Evolutionary conservation across 106 monocot genomes (phyloP), one percentile per base, ranked within the genome.

Genomic region (Agapanthus africanus): DNA sequence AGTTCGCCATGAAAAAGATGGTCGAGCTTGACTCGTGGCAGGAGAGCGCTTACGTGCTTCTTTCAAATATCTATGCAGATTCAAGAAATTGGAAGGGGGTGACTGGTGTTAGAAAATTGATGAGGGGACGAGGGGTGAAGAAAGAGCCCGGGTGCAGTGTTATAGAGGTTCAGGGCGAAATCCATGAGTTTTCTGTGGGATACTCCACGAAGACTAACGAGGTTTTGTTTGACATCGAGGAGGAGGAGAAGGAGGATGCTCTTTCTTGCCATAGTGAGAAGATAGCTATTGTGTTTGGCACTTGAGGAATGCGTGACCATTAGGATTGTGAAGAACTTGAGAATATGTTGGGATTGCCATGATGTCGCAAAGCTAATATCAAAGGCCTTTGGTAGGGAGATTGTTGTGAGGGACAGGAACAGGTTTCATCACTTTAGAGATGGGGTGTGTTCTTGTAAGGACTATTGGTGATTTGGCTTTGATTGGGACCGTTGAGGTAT

Each of bases 1-100:
- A 86, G 63, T 57, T 70, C 40, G 84, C 82, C 0, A 68, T 70
- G 71, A 49, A 21, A 0, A 80, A 76, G 71, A 80, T 93, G 5
- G 36, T 71, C 6, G 83, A 84, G 67, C 49, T 84, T 9, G 86
- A 93, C 28, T 69, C 72, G 0, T 66, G 31, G 59, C 85, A 95
- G 23, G 79, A 88, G 14, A 85, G 82, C 0, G 91, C 91, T n/a
- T 83, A 88, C 65, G 95, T 95, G 22, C 79, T 81, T 4, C 50
- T 95, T 28, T 85, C 88, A 2, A 95, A 95, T 49, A 85, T 91
- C 8, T 95, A 95, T 26, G 91, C 91, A 1, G 85, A 85, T 14
- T 81, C 70, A 4, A 72, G 73, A 68, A 80, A 81, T 27, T 95
- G 95, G 88, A 79, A 72, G 27, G 83, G 79, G 61, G 91, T 84